phyloP scores from a whole-genome alignment of 495 filamentous ascomycete genomes.

The Lasiosphaeriaceae sp. region DNA sequence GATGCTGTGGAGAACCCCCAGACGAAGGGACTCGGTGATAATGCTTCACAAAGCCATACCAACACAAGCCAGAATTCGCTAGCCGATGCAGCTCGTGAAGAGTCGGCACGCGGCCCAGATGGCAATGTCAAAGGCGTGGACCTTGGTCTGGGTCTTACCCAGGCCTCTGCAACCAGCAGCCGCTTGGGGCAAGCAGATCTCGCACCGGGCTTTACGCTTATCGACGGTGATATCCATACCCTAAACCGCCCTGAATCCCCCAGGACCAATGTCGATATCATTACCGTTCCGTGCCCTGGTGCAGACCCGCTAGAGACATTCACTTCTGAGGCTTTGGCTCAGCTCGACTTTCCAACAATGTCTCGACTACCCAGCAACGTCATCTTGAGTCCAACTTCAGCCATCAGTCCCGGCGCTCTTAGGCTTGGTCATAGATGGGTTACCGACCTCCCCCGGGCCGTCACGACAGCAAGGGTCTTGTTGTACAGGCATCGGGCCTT shows the following conservation, averaged over 20 bases:
- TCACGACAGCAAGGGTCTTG: conserved; percentile 47
- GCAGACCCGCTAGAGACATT: conserved; percentile 43
- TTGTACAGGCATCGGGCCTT: conserved; percentile 53
- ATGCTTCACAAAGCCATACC: no score
- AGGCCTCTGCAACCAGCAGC: background rate
- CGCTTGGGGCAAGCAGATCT: background rate
- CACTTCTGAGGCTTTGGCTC: conserved; percentile 34
- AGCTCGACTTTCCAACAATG: conserved; percentile 31
- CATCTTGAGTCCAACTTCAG: conserved; percentile 23
- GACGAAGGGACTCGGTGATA: no score
- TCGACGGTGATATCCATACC: conserved; percentile 37
- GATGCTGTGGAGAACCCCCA: no score
- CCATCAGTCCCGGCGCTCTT: conserved; percentile 26
- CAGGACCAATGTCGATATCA: conserved; percentile 43
- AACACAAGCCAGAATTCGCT: no score
- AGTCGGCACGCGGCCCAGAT: no score
- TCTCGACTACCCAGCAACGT: conserved; percentile 25
- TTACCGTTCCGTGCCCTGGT: conserved; percentile 44
- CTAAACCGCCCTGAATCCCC: conserved; percentile 28
- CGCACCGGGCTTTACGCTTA: conserved; percentile 35
- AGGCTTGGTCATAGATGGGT: conserved; percentile 35
- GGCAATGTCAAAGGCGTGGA: background rate
- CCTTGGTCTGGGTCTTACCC: background rate
- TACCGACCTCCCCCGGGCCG: conserved; percentile 33
- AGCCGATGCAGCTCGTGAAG: no score